Evolutionary conservation across 2,329 filamentous ascomycete species (phyloP).

Genomic region (Pyricularia sp.): DNA sequence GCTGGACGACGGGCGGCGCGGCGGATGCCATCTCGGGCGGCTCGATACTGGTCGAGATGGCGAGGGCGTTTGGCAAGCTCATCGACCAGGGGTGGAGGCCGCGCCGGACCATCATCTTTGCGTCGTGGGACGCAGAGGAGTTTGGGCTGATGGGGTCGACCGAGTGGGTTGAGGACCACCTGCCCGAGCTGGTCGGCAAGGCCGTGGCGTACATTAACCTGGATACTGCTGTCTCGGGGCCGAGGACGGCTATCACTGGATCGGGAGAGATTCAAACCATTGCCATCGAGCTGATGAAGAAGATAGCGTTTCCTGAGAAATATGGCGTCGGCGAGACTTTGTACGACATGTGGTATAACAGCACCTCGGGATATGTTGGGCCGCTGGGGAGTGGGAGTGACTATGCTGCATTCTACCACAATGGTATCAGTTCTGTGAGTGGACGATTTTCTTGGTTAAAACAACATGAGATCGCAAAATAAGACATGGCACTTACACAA

Average conservation of each 20-base stretch:
- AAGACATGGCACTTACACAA: background rate
- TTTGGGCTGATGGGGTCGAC: conserved; percentile 74
- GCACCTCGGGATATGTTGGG: conserved; percentile 25
- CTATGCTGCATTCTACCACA: conserved; percentile 59
- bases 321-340: conserved; percentile 34
- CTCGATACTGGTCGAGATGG: conserved; percentile 66
- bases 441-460: background rate
- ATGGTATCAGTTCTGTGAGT: conserved; percentile 27
- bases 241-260: background rate
- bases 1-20: conserved; percentile 67
- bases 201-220: conserved; percentile 68
- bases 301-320: conserved; percentile 49
- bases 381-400: conserved; percentile 59
- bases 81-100: conserved; percentile 71
- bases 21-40: conserved; percentile 62
- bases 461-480: background rate
- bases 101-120: conserved; percentile 42
- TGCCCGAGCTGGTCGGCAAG: conserved; percentile 63
- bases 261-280: conserved; percentile 37
- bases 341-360: conserved; percentile 30
- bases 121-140: conserved; percentile 60
- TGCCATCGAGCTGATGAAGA: conserved; percentile 50
- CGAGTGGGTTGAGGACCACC: conserved; percentile 78
- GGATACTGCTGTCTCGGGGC: conserved; percentile 41
- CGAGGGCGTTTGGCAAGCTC: conserved; percentile 62